Evolutionary conservation across 2,329 filamentous ascomycete species (phyloP).

Genomic region (Ascochyta viciae-villosae): DNA sequence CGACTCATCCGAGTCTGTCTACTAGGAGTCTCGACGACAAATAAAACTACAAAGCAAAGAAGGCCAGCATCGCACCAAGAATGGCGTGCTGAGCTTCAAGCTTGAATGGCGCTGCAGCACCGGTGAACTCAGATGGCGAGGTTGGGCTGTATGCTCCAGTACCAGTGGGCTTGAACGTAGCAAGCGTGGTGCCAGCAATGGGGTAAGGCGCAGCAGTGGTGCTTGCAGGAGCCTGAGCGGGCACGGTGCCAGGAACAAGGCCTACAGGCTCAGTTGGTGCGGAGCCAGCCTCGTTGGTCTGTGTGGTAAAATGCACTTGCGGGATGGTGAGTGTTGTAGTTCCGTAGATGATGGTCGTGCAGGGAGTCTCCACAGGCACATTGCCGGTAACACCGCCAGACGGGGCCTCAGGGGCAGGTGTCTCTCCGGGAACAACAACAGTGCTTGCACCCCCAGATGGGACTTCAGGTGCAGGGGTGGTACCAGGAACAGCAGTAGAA

Average conservation of each 20-base stretch:
- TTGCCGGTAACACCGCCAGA: too few relatives aligned
- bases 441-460: constrained; percentile 16
- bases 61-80: constrained; percentile 40
- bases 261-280: constrained; percentile 43
- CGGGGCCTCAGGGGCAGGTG: background rate
- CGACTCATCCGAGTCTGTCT: background rate
- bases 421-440: constrained; percentile 16
- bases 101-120: constrained; percentile 40
- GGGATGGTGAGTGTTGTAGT: constrained; percentile 56
- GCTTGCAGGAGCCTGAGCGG: constrained; percentile 40
- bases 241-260: constrained; percentile 45
- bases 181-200: constrained; percentile 33
- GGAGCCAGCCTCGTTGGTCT: constrained; percentile 37
- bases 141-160: constrained; percentile 30
- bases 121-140: constrained; percentile 43
- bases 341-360: constrained; percentile 54
- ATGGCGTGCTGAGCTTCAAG: constrained; percentile 31
- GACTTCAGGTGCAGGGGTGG: constrained; percentile 11
- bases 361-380: constrained; percentile 11
- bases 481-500: constrained; percentile 5
- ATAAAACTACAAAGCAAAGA: constrained; percentile 42
- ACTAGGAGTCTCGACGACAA: background rate
- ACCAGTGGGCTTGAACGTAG: constrained; percentile 29
- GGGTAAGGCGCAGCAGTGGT: constrained; percentile 34
- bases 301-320: constrained; percentile 54